Conservation (phyloP, 2,329 filamentous ascomycete genomes). For the Xylaria sp. region DNA sequence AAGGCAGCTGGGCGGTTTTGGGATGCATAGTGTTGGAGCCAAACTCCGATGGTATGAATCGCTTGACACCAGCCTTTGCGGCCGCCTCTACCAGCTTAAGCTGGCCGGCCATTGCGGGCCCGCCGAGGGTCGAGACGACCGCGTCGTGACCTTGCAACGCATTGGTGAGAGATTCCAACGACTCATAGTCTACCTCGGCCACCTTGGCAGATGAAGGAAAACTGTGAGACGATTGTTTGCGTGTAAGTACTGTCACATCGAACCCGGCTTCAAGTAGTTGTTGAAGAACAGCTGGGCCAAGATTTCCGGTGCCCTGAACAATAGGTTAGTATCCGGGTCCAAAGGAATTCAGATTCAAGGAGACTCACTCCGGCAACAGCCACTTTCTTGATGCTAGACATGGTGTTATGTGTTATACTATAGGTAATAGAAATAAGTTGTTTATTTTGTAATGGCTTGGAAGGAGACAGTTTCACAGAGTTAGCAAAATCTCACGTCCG, state of each 20-base stretch:
- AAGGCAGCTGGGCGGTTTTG: constrained; percentile 55
- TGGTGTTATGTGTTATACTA: neutral
- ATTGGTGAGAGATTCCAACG: constrained; percentile 56
- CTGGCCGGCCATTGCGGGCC: constrained; percentile 52
- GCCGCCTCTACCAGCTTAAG: constrained; percentile 65
- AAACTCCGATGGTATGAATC: constrained; percentile 70
- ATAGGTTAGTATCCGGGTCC: neutral
- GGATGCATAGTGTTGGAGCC: constrained; percentile 53
- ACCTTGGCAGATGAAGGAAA: constrained; percentile 54
- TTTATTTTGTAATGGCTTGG: neutral
- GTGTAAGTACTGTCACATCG: constrained; percentile 65
- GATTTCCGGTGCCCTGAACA: constrained; percentile 42
- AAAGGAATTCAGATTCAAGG: neutral
- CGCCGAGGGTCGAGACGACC: constrained; percentile 60
- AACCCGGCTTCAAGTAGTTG: constrained; percentile 55
- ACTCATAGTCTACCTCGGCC: constrained; percentile 59
- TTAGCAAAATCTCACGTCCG: neutral
- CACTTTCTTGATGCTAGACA: constrained; percentile 6
- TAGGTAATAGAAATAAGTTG: neutral
- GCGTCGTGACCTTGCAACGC: constrained; percentile 67
- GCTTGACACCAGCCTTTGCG: constrained; percentile 65
- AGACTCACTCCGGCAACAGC: constrained; percentile 2
- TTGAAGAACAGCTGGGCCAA: constrained; percentile 53
- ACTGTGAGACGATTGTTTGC: constrained; percentile 52
- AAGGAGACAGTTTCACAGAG: too few relatives aligned